Conservation (phyloP, 2,329 filamentous ascomycete genomes). For the Sporothrix schenckii region DNA sequence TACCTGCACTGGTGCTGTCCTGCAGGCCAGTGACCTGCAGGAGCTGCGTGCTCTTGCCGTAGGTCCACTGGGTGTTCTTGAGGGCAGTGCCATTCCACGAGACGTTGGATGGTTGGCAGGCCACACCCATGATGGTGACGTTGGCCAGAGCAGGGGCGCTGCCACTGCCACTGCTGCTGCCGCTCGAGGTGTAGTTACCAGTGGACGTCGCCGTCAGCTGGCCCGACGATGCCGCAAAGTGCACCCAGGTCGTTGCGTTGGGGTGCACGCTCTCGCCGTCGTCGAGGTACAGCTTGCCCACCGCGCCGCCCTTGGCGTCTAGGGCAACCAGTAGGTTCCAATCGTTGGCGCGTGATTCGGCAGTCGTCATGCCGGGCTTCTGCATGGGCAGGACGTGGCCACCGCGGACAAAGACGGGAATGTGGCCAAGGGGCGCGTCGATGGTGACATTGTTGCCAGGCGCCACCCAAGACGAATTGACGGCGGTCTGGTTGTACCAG, state of each 20-base stretch:
- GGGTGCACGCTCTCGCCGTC: conserved; percentile 67
- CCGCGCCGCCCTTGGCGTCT: conserved; percentile 56
- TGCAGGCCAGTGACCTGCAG: conserved; percentile 57
- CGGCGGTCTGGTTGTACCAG: conserved; percentile 69
- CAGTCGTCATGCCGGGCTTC: conserved; percentile 68
- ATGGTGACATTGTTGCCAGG: conserved; percentile 48
- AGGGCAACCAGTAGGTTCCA: conserved; percentile 70
- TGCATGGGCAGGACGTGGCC: conserved; percentile 69
- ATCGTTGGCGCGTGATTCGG: conserved; percentile 62
- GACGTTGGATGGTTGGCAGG: conserved; percentile 48
- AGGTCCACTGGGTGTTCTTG: conserved; percentile 49
- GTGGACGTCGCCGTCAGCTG: conserved; percentile 51
- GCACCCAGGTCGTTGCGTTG: conserved; percentile 27
- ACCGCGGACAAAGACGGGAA: conserved; percentile 71
- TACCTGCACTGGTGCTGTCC: conserved; percentile 54
- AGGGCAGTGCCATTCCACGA: conserved; percentile 55
- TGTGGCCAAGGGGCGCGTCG: conserved; percentile 62
- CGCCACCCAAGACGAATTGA: conserved; percentile 44
- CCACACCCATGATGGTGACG: conserved; percentile 64
- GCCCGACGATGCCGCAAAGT: conserved; percentile 12
- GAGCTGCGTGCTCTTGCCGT: conserved; percentile 51
- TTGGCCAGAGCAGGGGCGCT: conserved; percentile 53
- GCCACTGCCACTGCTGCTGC: conserved; percentile 56
- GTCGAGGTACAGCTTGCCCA: conserved; percentile 69
- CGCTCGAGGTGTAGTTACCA: conserved; percentile 51